A percentile compares a stretch with the other conserved stretches of the same genome.
These are phyloP conservation scores for Sicyos edulis DNA, from an alignment of 306 rosid species.

Conservation along the genomic window DNA sequence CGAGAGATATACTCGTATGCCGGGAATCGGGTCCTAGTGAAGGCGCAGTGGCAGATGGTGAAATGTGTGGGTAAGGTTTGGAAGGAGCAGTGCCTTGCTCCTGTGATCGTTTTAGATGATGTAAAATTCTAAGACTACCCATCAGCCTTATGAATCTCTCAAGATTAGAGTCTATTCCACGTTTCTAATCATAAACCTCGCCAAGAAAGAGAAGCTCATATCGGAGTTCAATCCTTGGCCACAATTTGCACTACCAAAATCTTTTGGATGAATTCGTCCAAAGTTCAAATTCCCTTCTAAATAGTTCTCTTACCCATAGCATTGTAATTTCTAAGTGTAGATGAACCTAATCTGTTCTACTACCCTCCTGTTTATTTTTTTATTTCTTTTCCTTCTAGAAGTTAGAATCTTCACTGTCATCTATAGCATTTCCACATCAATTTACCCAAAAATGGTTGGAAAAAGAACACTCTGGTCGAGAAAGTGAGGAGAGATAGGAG, in stretches of 20 bases:
- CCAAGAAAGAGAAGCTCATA: neutral
- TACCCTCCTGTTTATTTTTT: neutral
- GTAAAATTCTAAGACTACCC: neutral
- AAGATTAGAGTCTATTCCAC: neutral
- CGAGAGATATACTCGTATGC: too few relatives aligned
- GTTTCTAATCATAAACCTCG: neutral
- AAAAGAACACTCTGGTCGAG: neutral
- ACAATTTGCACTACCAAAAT: neutral
- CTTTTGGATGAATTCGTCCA: neutral
- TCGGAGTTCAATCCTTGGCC: neutral
- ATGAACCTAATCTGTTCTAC: neutral
- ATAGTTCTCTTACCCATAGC: neutral
- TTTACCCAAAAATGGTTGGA: neutral
- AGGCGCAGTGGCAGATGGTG: too few relatives aligned
- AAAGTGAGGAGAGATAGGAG: neutral
- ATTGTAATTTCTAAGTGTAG: too few relatives aligned
- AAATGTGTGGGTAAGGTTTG: too few relatives aligned
- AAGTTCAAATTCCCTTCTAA: too few relatives aligned
- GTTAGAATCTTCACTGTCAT: neutral
- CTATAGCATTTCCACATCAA: neutral
- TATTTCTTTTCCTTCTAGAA: neutral
- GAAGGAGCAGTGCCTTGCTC: too few relatives aligned
- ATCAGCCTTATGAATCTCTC: neutral
- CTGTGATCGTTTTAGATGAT: too few relatives aligned
- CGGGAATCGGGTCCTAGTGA: too few relatives aligned